phyloP scores from a whole-genome alignment of 495 filamentous ascomycete species.

The Penicillium ucsense region DNA sequence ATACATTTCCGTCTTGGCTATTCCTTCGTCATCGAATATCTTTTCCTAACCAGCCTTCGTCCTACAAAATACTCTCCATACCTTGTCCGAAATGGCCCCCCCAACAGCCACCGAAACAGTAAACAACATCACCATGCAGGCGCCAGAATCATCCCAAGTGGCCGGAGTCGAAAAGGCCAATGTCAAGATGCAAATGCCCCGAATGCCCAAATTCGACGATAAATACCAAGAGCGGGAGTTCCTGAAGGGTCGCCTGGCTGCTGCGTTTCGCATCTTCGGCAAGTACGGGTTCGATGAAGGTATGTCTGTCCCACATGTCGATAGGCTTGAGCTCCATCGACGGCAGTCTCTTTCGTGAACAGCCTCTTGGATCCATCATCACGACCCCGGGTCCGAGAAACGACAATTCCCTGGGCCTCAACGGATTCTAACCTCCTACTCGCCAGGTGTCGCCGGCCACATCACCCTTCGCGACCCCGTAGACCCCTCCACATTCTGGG shows the following conservation, averaged over 20 bases:
- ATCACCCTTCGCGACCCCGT: constrained; percentile 60
- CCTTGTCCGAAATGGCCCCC: constrained; percentile 16
- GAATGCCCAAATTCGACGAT: constrained; percentile 47
- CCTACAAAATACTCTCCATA: no score
- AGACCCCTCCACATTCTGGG: constrained; percentile 63
- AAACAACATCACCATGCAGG: constrained; percentile 11
- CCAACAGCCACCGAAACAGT: constrained; percentile 22
- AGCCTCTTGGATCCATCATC: no score
- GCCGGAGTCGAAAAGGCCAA: constrained; percentile 22
- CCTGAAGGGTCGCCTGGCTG: constrained; percentile 54
- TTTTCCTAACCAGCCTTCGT: no score
- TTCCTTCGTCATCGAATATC: no score
- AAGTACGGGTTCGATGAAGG: constrained; percentile 59
- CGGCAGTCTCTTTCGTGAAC: no score
- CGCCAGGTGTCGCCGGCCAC: constrained; percentile 45
- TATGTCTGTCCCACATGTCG: constrained; percentile 1
- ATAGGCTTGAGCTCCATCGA: not conserved
- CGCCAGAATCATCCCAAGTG: constrained; percentile 19
- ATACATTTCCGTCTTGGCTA: no score
- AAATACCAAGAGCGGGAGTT: constrained; percentile 54
- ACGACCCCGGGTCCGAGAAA: no score
- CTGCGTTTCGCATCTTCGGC: constrained; percentile 61
- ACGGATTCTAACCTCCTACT: no score
- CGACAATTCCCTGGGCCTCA: no score
- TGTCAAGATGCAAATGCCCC: constrained; percentile 38